Evolutionary conservation across 805 yeast genomes (phyloP).

Genomic region (Ogataea saltuana): DNA sequence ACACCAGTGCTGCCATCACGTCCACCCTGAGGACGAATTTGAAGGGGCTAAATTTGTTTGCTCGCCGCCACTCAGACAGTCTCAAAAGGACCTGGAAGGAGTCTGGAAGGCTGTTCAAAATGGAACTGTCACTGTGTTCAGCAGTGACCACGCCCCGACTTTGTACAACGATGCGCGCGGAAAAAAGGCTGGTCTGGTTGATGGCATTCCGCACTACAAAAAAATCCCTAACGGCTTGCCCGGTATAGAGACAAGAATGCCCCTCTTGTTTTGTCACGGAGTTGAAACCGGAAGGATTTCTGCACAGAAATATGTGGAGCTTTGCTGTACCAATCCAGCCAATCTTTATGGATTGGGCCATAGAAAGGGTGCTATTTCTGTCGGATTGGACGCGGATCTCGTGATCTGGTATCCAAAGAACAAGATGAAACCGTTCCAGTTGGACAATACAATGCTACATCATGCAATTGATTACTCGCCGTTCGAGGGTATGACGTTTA

Average conservation of each 20-base stretch:
- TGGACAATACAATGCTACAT: slow-evolving; percentile 36
- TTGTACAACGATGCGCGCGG: slow-evolving; percentile 43
- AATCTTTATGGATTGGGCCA: slow-evolving; percentile 45
- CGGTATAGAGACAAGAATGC: slow-evolving; percentile 50
- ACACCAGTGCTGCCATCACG: slow-evolving; percentile 27
- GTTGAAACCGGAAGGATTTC: slow-evolving; percentile 42
- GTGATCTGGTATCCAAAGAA: slow-evolving; percentile 49
- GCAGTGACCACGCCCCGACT: slow-evolving; percentile 50
- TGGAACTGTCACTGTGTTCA: slow-evolving; percentile 48
- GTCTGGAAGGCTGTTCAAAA: slow-evolving; percentile 48
- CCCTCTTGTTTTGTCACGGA: slow-evolving; percentile 45
- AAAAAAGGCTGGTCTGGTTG: slow-evolving; percentile 42
- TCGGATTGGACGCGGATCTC: slow-evolving; percentile 51
- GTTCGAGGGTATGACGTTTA: slow-evolving; percentile 40
- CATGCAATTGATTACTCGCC: slow-evolving; percentile 43
- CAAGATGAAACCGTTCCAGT: slow-evolving; percentile 27
- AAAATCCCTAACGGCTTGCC: slow-evolving; percentile 51
- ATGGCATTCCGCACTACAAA: slow-evolving; percentile 43
- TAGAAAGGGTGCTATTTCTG: slow-evolving; percentile 43
- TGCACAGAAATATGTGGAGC: slow-evolving; percentile 45
- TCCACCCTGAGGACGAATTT: slow-evolving; percentile 37
- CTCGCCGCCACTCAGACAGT: slow-evolving; percentile 50
- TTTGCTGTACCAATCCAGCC: slow-evolving; percentile 48
- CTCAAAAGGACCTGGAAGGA: slow-evolving; percentile 40
- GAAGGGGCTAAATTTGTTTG: slow-evolving; percentile 52